Conservation (phyloP, 768 basidiomycete genomes). For the Albatrellus ellisii region DNA sequence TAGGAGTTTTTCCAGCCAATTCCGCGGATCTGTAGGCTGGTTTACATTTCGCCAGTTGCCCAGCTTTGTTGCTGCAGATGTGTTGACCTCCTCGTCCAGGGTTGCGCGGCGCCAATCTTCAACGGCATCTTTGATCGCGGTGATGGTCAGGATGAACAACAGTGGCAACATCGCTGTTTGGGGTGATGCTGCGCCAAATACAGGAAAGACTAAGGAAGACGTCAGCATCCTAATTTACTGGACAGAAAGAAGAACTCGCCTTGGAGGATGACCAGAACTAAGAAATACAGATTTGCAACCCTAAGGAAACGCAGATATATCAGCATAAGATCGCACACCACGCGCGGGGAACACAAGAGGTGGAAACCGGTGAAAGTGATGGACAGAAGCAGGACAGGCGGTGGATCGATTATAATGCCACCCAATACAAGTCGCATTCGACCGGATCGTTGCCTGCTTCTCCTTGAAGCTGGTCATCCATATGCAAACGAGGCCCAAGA, state of each 20-base stretch:
- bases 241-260: slow-evolving; percentile 23
- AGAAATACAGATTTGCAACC: slow-evolving; percentile 88
- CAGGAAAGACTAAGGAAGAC: slow-evolving; percentile 51
- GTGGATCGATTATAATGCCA: too few species aligned
- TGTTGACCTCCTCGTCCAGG: slow-evolving; percentile 92
- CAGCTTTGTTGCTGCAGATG: slow-evolving; percentile 82
- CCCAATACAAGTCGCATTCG: too few species aligned
- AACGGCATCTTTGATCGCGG: slow-evolving; percentile 90
- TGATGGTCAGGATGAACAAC: slow-evolving; percentile 75
- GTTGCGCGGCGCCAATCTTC: slow-evolving; percentile 89
- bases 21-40: slow-evolving; percentile 61
- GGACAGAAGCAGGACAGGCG: too few species aligned
- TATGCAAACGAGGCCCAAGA: too few species aligned
- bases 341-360: too few species aligned
- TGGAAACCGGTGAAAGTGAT: too few species aligned
- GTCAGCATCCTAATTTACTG: slow-evolving; percentile 8
- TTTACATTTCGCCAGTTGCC: slow-evolving; percentile 88
- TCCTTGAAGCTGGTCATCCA: too few species aligned
- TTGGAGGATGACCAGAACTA: slow-evolving; percentile 71
- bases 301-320: too few species aligned
- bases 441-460: too few species aligned
- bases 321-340: too few species aligned
- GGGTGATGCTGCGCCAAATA: slow-evolving; percentile 83
- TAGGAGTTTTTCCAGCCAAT: slow-evolving; percentile 64
- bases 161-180: slow-evolving; percentile 77